Evolutionary conservation across 805 yeast genomes (phyloP), one percentile per base, ranked within the genome.

Genomic region (Saccharomycopsis malanga): DNA sequence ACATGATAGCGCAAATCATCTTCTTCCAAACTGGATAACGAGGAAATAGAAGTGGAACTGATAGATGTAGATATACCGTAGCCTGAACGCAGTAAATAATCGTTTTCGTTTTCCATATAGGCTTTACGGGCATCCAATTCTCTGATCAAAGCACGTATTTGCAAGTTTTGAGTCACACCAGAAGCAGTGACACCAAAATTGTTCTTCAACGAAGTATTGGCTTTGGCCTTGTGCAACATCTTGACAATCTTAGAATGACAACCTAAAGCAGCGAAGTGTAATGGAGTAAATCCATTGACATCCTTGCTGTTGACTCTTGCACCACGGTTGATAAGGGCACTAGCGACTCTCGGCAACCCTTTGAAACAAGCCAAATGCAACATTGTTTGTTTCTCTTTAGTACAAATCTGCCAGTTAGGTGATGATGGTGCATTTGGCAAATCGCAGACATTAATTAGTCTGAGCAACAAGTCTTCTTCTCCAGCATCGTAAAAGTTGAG

Each of bases 321-420:
- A 34, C 81, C 82, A 35, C 66, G 77, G 42, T 73, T 78, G 3
- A 89, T 67, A 57, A 93, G 71, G 23, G 80, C 80, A 21, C 74
- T 66, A 15, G 78, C 75, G 46, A 93, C 70, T 29, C 73, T 71
- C 36, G 67, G 62, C 57, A 86, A 85, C 18, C 91, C 91, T 58
- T 82, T 79, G 49, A 85, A 61, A 9, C 88, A 74, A 1, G 98
- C 88, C 52, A 93, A 70, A 64, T 93, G 98, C 44, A 93, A 67
- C 71, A 93, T 70, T 0, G 94, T 81, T 61, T 93, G 96, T 14
- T 96, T 95, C 59, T 86, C 86, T 24, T 65, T 54, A 50, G 89
- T 93, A 57, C 88, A 79, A 54, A 88, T 71, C 23, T 87, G 87
- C 79, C 93, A 77, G 59, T 87, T 86, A 18, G 91, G 86, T 15